These are phyloP conservation scores for Nicotiana benthamiana DNA, from an alignment of 257 asterid genomes.

Conservation along the genomic window DNA sequence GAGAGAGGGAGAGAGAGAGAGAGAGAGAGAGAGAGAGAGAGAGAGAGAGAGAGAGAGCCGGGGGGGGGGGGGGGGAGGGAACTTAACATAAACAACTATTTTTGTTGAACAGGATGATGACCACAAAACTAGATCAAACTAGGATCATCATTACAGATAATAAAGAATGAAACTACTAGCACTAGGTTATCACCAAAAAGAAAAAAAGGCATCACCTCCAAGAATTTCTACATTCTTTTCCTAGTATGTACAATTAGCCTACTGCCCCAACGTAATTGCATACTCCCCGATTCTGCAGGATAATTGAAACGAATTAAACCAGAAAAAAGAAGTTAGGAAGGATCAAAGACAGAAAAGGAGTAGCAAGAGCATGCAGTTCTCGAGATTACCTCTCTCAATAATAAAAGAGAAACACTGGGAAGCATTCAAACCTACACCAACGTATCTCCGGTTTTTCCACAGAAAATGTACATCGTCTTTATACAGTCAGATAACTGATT, in stretches of 20 bases:
- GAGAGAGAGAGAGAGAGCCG: too few species aligned
- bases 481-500: neutral
- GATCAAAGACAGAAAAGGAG: neutral
- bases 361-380: neutral
- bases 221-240: slow-evolving; percentile 11
- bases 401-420: neutral
- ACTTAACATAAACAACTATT: neutral
- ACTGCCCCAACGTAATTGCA: slow-evolving; percentile 10
- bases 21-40: too few species aligned
- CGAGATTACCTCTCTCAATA: neutral
- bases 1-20: too few species aligned
- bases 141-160: neutral
- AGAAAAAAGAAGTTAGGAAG: neutral
- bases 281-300: slow-evolving; percentile 21
- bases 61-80: too few species aligned
- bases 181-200: neutral
- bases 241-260: slow-evolving; percentile 24
- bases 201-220: neutral
- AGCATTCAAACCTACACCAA: slow-evolving; percentile 2
- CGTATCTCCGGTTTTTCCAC: neutral
- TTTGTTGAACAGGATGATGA: neutral
- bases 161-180: neutral
- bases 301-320: neutral
- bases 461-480: neutral
- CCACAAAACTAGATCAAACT: neutral